Conservation (phyloP, 1,139 yeast species). For the Nakaseomyces nivariensis region DNA sequence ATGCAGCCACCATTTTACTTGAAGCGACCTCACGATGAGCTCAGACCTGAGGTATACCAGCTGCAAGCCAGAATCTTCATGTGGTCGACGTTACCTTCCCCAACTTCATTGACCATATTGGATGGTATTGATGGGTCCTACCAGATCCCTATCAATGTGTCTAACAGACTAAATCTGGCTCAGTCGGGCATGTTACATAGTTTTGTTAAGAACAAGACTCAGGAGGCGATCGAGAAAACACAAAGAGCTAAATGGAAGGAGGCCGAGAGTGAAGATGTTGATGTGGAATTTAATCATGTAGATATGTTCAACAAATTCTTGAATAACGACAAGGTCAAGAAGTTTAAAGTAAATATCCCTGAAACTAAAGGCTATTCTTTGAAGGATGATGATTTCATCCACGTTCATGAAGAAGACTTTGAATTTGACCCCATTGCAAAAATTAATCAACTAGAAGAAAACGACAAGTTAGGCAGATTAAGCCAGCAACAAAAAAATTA, state of each 20-base stretch:
- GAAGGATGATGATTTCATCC: conserved; percentile 5
- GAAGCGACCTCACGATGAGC: conserved; percentile 7
- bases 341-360: neutral
- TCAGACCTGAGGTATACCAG: conserved; percentile 20
- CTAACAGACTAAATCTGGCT: conserved; percentile 8
- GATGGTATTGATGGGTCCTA: conserved; percentile 8
- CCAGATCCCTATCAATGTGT: conserved; percentile 9
- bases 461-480: conserved; percentile 5
- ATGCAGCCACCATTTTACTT: conserved; percentile 5
- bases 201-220: conserved; percentile 3
- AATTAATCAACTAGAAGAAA: conserved; percentile 18
- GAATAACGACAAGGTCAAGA: conserved; percentile 13
- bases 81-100: conserved; percentile 8
- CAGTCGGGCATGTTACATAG: conserved; percentile 11
- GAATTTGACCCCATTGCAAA: conserved; percentile 20
- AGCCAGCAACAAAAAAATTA: conserved; percentile 18
- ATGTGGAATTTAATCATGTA: conserved; percentile 9
- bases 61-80: conserved; percentile 18
- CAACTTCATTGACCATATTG: conserved; percentile 16
- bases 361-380: neutral
- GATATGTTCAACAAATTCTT: conserved; percentile 3
- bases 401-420: conserved; percentile 19
- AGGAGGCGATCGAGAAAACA: neutral
- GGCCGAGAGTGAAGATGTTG: neutral
- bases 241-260: conserved; percentile 1